phyloP scores from a whole-genome alignment of 352 stramenopile genomes.

The Plasmopara halstedii region DNA sequence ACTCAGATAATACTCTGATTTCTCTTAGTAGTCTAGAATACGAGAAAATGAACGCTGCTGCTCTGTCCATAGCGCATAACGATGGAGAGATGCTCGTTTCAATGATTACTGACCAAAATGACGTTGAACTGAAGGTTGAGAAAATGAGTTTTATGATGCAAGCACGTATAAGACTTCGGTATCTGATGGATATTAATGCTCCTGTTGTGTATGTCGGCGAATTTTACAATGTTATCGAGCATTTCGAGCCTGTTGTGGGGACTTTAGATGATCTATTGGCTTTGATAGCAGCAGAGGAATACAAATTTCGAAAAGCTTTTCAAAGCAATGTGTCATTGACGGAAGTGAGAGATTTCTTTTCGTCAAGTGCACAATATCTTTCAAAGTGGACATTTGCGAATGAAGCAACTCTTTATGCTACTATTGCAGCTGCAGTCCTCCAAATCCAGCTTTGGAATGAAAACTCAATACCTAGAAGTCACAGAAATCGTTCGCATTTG shows the following conservation, averaged over 20 bases:
- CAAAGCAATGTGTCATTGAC: neutral
- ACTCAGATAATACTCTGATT: constrained; percentile 25
- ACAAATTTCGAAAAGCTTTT: neutral
- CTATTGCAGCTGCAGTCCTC: constrained; percentile 12
- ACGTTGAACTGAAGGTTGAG: neutral
- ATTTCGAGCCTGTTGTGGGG: constrained; percentile 6
- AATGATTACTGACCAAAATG: constrained; percentile 1
- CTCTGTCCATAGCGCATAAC: constrained; percentile 15
- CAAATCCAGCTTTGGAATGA: constrained; percentile 4
- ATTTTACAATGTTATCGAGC: constrained; percentile 12
- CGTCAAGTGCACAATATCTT: constrained; percentile 7
- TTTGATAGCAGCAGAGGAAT: constrained; percentile 4
- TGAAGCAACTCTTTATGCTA: constrained; percentile 21
- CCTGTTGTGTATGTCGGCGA: constrained; percentile 26
- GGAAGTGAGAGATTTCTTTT: constrained; percentile 19
- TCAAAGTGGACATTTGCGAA: constrained; percentile 16
- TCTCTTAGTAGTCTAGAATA: constrained; percentile 20
- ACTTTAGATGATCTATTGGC: constrained; percentile 19
- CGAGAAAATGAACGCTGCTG: constrained; percentile 7
- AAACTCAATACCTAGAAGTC: neutral
- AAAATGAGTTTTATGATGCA: constrained; percentile 8
- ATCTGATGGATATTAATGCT: constrained; percentile 26
- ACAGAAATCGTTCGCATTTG: neutral
- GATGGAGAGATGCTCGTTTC: constrained; percentile 24
- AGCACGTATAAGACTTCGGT: constrained; percentile 26